A percentile compares a stretch with the other conserved stretches of the same genome.
These are phyloP conservation scores for Penicillium simplicissimum DNA, from an alignment of 495 filamentous ascomycete species.

Conservation along the genomic window DNA sequence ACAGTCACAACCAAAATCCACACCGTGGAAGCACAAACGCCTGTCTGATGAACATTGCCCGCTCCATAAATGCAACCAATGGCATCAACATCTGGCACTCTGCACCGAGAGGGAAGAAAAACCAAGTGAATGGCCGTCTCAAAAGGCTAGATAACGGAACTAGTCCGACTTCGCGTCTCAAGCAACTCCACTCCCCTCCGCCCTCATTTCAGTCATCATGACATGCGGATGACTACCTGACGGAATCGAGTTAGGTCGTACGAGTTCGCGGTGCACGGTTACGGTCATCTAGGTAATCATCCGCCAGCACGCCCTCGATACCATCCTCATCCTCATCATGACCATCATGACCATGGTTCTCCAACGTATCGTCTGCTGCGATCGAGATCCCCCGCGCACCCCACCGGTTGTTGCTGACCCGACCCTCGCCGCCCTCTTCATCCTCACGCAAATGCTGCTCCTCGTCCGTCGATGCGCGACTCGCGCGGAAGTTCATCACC, in stretches of 20 bases:
- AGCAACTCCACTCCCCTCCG: background rate
- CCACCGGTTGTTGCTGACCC: conserved; percentile 58
- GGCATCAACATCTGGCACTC: background rate
- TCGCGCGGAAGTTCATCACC: conserved; percentile 42
- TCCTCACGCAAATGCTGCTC: conserved; percentile 46
- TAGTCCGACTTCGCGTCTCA: background rate
- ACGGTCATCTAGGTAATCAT: conserved; percentile 8
- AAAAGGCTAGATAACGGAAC: background rate
- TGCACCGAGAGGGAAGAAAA: background rate
- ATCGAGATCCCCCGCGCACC: conserved; percentile 77
- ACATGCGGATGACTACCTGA: background rate
- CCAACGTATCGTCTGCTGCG: conserved; percentile 73
- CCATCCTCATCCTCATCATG: conserved; percentile 25
- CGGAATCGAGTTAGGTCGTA: background rate
- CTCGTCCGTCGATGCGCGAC: conserved; percentile 34
- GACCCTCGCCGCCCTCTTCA: conserved; percentile 27
- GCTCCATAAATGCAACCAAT: conserved; percentile 2
- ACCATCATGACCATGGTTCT: conserved; percentile 48
- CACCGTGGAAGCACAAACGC: background rate
- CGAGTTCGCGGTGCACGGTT: background rate
- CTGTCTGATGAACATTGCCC: background rate
- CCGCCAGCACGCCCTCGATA: conserved; percentile 12
- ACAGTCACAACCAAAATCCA: too few species aligned
- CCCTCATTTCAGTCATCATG: background rate
- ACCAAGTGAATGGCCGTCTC: background rate